Percentiles rank a stretch among this genome's conserved stretches.
Conservation (phyloP, 495 filamentous ascomycete species). For the Hypoxylon rickii region DNA sequence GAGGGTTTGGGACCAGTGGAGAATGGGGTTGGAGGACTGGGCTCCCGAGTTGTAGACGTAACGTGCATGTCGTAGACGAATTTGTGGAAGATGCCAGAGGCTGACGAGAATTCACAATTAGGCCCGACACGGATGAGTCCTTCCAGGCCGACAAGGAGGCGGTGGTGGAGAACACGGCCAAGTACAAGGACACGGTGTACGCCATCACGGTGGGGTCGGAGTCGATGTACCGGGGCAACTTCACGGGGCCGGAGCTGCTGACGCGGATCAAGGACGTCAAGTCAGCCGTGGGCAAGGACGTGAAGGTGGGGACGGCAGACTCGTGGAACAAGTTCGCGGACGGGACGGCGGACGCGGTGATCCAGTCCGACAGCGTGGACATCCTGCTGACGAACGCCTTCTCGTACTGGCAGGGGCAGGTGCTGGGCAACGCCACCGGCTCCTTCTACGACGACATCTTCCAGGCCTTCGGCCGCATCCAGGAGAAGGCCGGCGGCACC, state of each 20-base stretch:
- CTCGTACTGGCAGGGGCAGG: constrained; percentile 78
- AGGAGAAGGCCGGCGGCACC: constrained; percentile 59
- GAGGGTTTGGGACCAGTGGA: too few relatives aligned
- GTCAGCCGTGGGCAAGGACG: constrained; percentile 49
- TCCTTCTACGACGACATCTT: constrained; percentile 77
- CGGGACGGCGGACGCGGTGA: constrained; percentile 70
- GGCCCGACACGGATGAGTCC: constrained; percentile 70
- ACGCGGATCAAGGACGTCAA: constrained; percentile 66
- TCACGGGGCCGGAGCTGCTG: constrained; percentile 66
- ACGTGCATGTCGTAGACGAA: too few relatives aligned
- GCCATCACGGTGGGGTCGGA: constrained; percentile 82
- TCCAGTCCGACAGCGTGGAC: constrained; percentile 59
- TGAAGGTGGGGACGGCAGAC: constrained; percentile 77
- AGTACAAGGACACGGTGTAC: constrained; percentile 64
- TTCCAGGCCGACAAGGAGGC: constrained; percentile 67
- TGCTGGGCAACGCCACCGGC: constrained; percentile 63
- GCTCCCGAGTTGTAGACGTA: too few relatives aligned
- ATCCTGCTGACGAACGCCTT: constrained; percentile 82
- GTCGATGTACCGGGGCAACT: constrained; percentile 72
- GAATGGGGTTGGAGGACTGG: too few relatives aligned
- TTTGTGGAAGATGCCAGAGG: too few relatives aligned
- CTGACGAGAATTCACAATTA: constrained; percentile 33
- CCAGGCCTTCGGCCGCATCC: constrained; percentile 71
- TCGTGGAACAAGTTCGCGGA: constrained; percentile 82
- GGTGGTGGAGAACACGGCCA: constrained; percentile 51